These are phyloP conservation scores for Cutaneotrichosporon sp. DNA, from an alignment of 1,284 basidiomycete genomes.

Conservation along the genomic window DNA sequence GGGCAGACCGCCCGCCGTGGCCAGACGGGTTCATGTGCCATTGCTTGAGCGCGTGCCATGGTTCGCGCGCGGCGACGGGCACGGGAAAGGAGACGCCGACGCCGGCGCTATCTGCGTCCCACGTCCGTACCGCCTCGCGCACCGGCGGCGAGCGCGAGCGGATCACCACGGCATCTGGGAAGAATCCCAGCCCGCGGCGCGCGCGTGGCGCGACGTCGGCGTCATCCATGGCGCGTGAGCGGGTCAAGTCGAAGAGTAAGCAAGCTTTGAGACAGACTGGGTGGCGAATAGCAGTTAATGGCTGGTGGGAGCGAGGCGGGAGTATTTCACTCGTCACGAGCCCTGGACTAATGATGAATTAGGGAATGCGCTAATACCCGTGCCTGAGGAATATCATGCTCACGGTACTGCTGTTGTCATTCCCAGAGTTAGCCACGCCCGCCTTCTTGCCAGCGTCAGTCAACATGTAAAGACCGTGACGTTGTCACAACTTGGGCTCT, in stretches of 20 bases:
- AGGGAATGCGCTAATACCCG: not conserved
- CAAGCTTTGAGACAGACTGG: no score
- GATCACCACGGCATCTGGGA: conserved; percentile 33
- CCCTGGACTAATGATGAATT: not conserved
- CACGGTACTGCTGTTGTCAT: not conserved
- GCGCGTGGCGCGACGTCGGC: not conserved
- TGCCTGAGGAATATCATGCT: not conserved
- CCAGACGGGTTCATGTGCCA: conserved; percentile 38
- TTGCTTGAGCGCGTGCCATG: conserved; percentile 27
- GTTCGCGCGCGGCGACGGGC: conserved; percentile 7
- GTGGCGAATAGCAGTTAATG: not conserved
- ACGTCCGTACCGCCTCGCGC: no score
- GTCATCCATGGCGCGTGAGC: not conserved
- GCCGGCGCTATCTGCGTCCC: not conserved
- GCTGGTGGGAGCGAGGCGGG: not conserved
- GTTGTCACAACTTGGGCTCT: not conserved
- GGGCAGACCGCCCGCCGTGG: conserved; percentile 25
- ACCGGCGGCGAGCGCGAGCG: conserved; percentile 15
- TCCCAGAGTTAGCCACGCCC: not conserved
- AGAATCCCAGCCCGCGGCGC: conserved; percentile 17
- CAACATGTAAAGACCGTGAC: not conserved
- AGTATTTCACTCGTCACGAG: not conserved
- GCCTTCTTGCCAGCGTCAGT: not conserved
- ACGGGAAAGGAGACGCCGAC: not conserved
- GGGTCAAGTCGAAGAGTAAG: no score